phyloP scores from a whole-genome alignment of 345 rosid species.

The Moringa oleifera region DNA sequence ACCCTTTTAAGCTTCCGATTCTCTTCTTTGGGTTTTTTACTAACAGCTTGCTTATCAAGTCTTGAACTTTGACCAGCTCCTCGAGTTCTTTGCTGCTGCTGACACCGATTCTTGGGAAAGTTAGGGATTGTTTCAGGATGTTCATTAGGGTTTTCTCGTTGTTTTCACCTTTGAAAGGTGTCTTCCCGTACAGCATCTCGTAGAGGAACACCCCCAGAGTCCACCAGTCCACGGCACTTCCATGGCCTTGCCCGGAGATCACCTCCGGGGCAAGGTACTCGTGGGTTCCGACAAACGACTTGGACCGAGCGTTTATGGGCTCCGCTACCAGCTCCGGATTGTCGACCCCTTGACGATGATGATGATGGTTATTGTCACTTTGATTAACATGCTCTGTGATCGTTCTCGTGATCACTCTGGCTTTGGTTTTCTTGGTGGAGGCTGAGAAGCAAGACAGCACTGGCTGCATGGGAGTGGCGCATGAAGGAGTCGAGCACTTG shows the following conservation, averaged over 20 bases:
- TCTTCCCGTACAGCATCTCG: slow-evolving; percentile 80
- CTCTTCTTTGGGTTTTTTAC: slow-evolving; percentile 86
- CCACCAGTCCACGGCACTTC: slow-evolving; percentile 99
- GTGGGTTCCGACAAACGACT: slow-evolving; percentile 89
- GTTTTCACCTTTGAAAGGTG: slow-evolving; percentile 92
- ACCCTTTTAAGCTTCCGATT: slow-evolving; percentile 68
- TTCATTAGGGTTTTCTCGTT: slow-evolving; percentile 77
- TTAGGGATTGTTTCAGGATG: slow-evolving; percentile 74
- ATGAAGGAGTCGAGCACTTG: slow-evolving; percentile 49
- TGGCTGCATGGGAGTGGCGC: slow-evolving; percentile 58
- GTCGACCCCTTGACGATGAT: slow-evolving; percentile 6
- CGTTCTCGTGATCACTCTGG: slow-evolving; percentile 36
- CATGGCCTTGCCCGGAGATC: slow-evolving; percentile 95
- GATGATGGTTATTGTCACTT: neutral
- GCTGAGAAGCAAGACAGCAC: slow-evolving; percentile 63
- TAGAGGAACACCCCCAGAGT: slow-evolving; percentile 78
- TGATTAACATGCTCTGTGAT: slow-evolving; percentile 39
- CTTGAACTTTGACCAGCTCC: slow-evolving; percentile 62
- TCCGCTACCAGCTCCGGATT: slow-evolving; percentile 67
- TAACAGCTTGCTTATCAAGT: slow-evolving; percentile 61
- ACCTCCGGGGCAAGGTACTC: slow-evolving; percentile 96
- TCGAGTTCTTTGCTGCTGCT: slow-evolving; percentile 48
- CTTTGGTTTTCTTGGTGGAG: slow-evolving; percentile 32
- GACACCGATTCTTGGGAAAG: slow-evolving; percentile 59
- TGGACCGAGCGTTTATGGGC: slow-evolving; percentile 69